Percentiles rank a stretch among this genome's conserved stretches.
Conservation (phyloP, 768 basidiomycete species). For the Psilocybe sp. region DNA sequence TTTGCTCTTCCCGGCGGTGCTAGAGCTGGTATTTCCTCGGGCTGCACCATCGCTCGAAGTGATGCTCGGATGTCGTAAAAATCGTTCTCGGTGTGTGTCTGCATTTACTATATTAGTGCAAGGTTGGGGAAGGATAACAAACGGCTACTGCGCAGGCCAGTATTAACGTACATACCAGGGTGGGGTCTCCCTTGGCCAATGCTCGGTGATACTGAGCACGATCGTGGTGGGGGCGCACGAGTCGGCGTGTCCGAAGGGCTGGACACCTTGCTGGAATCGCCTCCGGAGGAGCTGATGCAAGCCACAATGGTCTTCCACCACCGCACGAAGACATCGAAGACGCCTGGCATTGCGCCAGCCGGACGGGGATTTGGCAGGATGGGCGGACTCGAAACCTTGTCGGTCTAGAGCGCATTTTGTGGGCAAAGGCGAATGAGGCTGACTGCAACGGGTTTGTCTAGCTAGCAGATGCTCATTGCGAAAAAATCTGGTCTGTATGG, state of each 20-base stretch:
- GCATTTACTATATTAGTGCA: neutral
- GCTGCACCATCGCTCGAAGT: too few species aligned
- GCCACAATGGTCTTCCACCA: conserved; percentile 9
- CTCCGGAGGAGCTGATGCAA: neutral
- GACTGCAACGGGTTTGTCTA: neutral
- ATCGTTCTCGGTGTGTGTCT: conserved; percentile 13
- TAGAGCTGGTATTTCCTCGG: too few species aligned
- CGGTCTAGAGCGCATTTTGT: neutral
- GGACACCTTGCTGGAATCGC: too few species aligned
- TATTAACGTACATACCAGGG: too few species aligned
- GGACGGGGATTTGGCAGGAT: neutral
- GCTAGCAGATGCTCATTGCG: neutral
- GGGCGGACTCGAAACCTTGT: neutral
- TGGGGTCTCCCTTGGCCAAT: too few species aligned
- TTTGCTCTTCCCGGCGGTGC: too few species aligned
- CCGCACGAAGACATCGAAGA: conserved; percentile 4
- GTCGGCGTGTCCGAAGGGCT: too few species aligned
- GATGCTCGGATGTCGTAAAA: conserved; percentile 16
- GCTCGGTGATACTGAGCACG: too few species aligned
- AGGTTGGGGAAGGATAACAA: too few species aligned
- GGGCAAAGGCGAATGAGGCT: conserved; percentile 1
- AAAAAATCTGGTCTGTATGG: neutral
- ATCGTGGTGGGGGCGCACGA: too few species aligned
- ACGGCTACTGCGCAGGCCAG: too few species aligned
- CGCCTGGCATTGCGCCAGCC: conserved; percentile 1